Conservation (phyloP, 2,329 filamentous ascomycete species). For the Diaporthe amygdali region DNA sequence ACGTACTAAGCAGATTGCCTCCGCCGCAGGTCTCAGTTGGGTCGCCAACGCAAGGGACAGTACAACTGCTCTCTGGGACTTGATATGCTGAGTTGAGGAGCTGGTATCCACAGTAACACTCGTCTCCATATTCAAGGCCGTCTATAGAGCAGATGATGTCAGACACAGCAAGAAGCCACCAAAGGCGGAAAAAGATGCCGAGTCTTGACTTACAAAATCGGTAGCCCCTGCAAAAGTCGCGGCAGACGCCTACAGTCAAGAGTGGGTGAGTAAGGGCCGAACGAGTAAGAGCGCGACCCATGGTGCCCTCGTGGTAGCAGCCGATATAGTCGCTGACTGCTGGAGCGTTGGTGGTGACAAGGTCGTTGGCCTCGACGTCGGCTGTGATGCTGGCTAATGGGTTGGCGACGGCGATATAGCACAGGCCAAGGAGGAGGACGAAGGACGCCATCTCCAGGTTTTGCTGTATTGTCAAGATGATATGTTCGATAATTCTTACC, state of each 20-base stretch:
- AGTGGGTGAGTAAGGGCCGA: not conserved
- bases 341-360: not conserved
- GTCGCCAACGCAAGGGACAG: constrained; percentile 30
- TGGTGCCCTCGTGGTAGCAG: not conserved
- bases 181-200: constrained; percentile 27
- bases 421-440: constrained; percentile 24
- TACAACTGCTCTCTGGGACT: constrained; percentile 29
- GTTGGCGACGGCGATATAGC: not conserved
- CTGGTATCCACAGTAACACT: constrained; percentile 40
- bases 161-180: not conserved
- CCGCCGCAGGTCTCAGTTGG: constrained; percentile 31
- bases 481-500: not conserved
- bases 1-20: not conserved
- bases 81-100: constrained; percentile 23
- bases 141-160: not conserved
- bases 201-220: constrained; percentile 34
- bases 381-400: constrained; percentile 27
- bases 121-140: constrained; percentile 37
- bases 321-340: not conserved
- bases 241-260: constrained; percentile 46
- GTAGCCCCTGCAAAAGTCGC: constrained; percentile 36
- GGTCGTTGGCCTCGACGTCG: constrained; percentile 32
- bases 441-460: not conserved
- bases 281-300: not conserved
- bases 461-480: not conserved